phyloP scores from a whole-genome alignment of 2,329 filamentous ascomycete species.

The Helotiales sp. region DNA sequence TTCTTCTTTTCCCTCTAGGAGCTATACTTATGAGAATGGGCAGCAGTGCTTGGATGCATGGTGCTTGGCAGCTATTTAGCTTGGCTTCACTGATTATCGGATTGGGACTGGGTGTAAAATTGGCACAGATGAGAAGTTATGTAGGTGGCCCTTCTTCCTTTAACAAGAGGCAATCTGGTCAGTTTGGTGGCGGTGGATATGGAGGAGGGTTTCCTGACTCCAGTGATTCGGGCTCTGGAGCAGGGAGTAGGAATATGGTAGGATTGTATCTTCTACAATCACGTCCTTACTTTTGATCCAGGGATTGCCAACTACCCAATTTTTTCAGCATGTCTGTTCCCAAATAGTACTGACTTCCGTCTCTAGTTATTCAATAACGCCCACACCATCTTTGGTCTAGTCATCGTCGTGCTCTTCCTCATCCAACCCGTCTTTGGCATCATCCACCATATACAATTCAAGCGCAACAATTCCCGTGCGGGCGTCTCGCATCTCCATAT shows the following conservation, averaged over 20 bases:
- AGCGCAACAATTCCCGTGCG: constrained; percentile 48
- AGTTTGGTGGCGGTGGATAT: background rate
- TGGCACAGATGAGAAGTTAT: constrained; percentile 41
- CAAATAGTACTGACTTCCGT: background rate
- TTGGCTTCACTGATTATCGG: constrained; percentile 60
- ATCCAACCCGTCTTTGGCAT: constrained; percentile 60
- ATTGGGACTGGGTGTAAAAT: constrained; percentile 56
- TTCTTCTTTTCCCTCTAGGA: constrained; percentile 59
- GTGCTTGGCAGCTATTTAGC: constrained; percentile 52
- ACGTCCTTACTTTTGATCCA: too few relatives aligned
- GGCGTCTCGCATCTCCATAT: constrained; percentile 57
- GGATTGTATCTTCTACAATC: background rate
- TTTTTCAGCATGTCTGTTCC: too few relatives aligned
- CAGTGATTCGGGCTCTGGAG: too few relatives aligned
- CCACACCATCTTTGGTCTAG: constrained; percentile 58
- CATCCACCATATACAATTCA: constrained; percentile 56
- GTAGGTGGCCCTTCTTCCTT: constrained; percentile 40
- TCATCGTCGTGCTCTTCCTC: constrained; percentile 53
- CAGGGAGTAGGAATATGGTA: background rate
- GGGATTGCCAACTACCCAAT: too few relatives aligned
- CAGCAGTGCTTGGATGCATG: constrained; percentile 52
- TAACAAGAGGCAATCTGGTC: background rate
- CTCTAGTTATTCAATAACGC: constrained; percentile 51
- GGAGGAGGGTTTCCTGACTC: background rate
- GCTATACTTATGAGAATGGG: constrained; percentile 60